These are phyloP conservation scores for Verticillium tricorpus DNA, from an alignment of 2,329 filamentous ascomycete species.

Conservation along the genomic window DNA sequence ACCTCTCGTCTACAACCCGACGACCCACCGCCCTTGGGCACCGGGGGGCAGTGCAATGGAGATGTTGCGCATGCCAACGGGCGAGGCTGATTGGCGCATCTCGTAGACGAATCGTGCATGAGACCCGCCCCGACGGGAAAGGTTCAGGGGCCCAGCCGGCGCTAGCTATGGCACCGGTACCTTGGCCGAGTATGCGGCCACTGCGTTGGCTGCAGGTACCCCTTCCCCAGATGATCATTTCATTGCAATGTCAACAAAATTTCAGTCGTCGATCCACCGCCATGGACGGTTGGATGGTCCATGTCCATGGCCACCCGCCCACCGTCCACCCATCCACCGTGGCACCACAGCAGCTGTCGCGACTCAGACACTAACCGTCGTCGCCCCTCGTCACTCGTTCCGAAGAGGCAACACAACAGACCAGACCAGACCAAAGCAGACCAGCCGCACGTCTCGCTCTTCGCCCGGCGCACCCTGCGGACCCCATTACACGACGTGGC, in stretches of 20 bases:
- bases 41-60: background rate
- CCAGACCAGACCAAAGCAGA: background rate
- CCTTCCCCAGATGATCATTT: background rate
- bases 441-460: background rate
- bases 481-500: background rate
- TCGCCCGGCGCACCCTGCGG: background rate
- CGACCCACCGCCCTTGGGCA: background rate
- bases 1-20: background rate
- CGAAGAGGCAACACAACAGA: background rate
- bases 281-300: too few relatives aligned
- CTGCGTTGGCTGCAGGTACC: background rate
- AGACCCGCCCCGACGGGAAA: background rate
- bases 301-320: background rate
- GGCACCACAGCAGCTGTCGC: background rate
- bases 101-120: background rate
- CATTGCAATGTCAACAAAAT: constrained; percentile 1
- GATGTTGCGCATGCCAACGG: background rate
- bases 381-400: background rate
- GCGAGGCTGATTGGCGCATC: background rate
- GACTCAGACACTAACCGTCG: background rate
- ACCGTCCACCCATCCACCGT: too few relatives aligned
- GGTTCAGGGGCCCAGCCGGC: background rate
- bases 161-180: background rate
- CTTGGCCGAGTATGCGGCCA: background rate
- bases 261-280: background rate